Evolutionary conservation across 2,329 filamentous ascomycete species (phyloP), one percentile per base, ranked within the genome.

Genomic region (Hymenoscyphus repandus): DNA sequence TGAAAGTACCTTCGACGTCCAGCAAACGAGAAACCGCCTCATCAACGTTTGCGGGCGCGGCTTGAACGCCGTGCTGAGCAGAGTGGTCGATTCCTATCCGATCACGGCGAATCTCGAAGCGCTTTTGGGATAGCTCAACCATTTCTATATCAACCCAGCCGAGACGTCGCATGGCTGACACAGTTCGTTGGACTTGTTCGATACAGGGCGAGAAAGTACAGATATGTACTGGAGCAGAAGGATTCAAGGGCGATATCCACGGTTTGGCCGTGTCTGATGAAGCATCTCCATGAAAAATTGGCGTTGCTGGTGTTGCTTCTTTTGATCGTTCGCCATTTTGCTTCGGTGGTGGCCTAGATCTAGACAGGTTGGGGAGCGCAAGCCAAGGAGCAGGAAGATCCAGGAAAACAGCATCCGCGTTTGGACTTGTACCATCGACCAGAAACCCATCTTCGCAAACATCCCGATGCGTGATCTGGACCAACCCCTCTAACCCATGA

Each of bases 141-240:
- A 96, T 96, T 60, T 88, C 83, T 57, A 97, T 95, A 51, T 92
- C 86, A 9, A 90, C 79, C 93, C 93, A 99, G 47, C 89, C 90
- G 6, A 90, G 73, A 34, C 83, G 79, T 48, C 92, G 85, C 69
- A 99, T 78, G 11, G 82, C 80, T 10, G 88, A 85, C 48, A 96
- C 84, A 0, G 93, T 97, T 50, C 84, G 82, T 47, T 87, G 90
- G 18, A 95, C 92, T 72, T 99, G 93, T 70, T 99, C 93, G 58
- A 99, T 95, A 69, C 93, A 99, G 0, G 93, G 93, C 1, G 88
- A 95, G 71, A 99, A 99, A 0, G 90, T 95, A 73, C 93, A 99
- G 49, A 99, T 79, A 64, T 93, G 79, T 1, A 85, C 81, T 5
- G 86, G 78, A 38, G 80, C 77, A n/a, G 77, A 76, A 0, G 88